phyloP scores from a whole-genome alignment of 1,139 yeast genomes.

The Yamadazyma conglobata region DNA sequence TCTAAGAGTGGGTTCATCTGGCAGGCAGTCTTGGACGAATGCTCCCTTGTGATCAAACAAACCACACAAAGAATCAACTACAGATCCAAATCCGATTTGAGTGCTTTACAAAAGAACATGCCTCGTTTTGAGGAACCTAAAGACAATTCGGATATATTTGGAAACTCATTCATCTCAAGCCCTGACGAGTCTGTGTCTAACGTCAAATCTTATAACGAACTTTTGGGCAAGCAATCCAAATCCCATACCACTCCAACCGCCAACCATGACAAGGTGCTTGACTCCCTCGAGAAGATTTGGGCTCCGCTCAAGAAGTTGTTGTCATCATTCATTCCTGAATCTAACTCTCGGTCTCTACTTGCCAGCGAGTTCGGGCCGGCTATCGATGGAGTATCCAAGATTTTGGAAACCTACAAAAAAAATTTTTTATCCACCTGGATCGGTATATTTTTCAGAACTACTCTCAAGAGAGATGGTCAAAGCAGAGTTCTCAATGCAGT shows the following conservation, averaged over 20 bases:
- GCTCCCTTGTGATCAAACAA: slow-evolving; percentile 50
- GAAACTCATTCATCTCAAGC: slow-evolving; percentile 22
- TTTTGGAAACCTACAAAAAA: slow-evolving; percentile 14
- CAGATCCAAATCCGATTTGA: slow-evolving; percentile 31
- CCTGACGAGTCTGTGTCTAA: slow-evolving; percentile 5
- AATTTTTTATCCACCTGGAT: slow-evolving; percentile 27
- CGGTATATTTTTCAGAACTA: slow-evolving; percentile 47
- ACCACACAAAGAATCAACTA: slow-evolving; percentile 41
- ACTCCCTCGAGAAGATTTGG: slow-evolving; percentile 7
- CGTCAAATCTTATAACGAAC: slow-evolving; percentile 13
- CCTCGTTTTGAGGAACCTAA: slow-evolving; percentile 15
- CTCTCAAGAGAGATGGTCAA: slow-evolving; percentile 54
- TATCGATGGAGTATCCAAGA: slow-evolving; percentile 6
- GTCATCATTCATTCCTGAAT: slow-evolving; percentile 3
- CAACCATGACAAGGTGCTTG: slow-evolving; percentile 8
- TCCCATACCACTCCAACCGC: slow-evolving; percentile 2
- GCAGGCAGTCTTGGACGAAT: slow-evolving; percentile 58
- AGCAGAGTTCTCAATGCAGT: slow-evolving; percentile 57
- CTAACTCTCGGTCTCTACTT: slow-evolving; percentile 1
- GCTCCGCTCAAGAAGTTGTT: slow-evolving; percentile 7
- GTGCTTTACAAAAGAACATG: slow-evolving; percentile 21
- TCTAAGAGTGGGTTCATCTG: slow-evolving; percentile 48
- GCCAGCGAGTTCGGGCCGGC: slow-evolving; percentile 7
- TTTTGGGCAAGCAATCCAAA: slow-evolving; percentile 7
- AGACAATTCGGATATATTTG: slow-evolving; percentile 27